Evolutionary conservation across 495 filamentous ascomycete species (phyloP).

Genomic region (Pyrenula aspistea): DNA sequence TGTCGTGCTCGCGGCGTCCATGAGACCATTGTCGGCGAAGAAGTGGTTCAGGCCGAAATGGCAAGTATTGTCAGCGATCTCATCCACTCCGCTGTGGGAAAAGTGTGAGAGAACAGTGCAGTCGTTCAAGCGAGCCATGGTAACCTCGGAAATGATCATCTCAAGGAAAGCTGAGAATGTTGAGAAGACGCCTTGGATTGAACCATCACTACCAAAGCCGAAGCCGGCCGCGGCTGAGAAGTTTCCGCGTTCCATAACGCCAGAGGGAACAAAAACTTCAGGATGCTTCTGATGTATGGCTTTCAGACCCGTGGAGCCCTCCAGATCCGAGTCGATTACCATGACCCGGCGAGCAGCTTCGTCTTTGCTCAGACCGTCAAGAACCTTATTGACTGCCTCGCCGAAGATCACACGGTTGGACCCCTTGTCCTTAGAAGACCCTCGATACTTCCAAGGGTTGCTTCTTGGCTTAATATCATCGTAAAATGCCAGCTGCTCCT

Average conservation of each 20-base stretch:
- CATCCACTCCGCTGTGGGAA: conserved; percentile 27
- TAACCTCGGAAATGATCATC: conserved; percentile 29
- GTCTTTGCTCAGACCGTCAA: conserved; percentile 24
- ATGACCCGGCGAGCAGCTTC: conserved; percentile 26
- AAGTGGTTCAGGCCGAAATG: conserved; percentile 30
- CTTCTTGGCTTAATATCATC: conserved; percentile 23
- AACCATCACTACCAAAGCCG: conserved; percentile 25
- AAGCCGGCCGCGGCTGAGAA: conserved; percentile 29
- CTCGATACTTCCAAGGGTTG: conserved; percentile 24
- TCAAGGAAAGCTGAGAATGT: conserved; percentile 30
- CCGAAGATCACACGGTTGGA: conserved; percentile 25
- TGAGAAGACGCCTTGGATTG: conserved; percentile 27
- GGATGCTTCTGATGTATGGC: conserved; percentile 21
- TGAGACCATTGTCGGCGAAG: conserved; percentile 28
- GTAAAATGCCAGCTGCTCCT: conserved; percentile 24
- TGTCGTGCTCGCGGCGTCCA: conserved; percentile 18
- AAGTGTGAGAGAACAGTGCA: conserved; percentile 28
- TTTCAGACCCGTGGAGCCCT: conserved; percentile 28
- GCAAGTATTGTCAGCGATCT: conserved; percentile 32
- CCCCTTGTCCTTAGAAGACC: conserved; percentile 23
- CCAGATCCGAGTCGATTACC: conserved; percentile 30
- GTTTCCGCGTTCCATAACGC: conserved; percentile 30
- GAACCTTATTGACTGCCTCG: conserved; percentile 25
- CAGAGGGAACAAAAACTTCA: conserved; percentile 22
- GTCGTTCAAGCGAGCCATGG: conserved; percentile 28